These are phyloP conservation scores for Firmiana major DNA, from an alignment of 345 rosid species.

Conservation along the genomic window DNA sequence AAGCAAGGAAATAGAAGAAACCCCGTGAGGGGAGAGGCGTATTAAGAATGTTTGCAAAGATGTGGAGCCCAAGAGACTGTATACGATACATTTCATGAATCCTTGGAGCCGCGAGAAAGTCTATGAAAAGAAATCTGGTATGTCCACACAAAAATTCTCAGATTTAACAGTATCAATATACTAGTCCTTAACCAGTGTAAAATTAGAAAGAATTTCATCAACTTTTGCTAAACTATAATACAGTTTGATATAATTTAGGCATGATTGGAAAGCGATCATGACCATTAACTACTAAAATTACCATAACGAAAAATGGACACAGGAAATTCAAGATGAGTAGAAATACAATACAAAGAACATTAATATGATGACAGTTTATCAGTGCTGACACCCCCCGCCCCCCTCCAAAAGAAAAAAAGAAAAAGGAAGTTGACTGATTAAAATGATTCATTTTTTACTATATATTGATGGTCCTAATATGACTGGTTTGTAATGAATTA, in stretches of 20 bases:
- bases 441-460: background rate
- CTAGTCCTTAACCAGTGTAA: background rate
- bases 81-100: background rate
- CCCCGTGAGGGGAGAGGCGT: background rate
- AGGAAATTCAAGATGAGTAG: background rate
- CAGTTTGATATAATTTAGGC: background rate
- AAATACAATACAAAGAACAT: background rate
- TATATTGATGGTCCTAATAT: too few relatives aligned
- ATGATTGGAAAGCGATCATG: background rate
- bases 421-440: too few relatives aligned
- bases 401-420: background rate
- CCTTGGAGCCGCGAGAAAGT: background rate
- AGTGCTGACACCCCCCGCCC: background rate
- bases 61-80: background rate
- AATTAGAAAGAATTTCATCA: background rate
- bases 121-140: background rate
- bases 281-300: background rate
- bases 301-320: background rate
- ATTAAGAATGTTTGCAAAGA: background rate
- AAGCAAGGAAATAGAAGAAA: background rate
- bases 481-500: too few relatives aligned
- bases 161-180: background rate
- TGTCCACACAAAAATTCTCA: background rate
- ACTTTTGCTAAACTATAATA: background rate
- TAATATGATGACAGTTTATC: background rate